A percentile compares a stretch with the other conserved stretches of the same genome.
These are phyloP conservation scores for Magnolia sinica DNA, from an alignment of 164 flowering plant species.

Conservation along the genomic window DNA sequence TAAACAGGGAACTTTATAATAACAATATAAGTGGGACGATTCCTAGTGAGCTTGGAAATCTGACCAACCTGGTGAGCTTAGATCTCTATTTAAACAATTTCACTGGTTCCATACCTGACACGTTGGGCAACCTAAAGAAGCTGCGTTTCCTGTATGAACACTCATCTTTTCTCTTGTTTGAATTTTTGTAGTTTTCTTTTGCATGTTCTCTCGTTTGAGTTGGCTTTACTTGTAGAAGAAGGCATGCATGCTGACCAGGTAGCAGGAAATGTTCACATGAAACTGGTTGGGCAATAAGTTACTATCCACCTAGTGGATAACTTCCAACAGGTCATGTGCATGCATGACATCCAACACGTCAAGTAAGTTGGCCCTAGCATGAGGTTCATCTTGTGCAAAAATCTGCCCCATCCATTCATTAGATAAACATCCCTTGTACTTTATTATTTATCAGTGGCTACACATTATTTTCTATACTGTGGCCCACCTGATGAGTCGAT, in stretches of 20 bases:
- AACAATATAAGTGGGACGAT: constrained; percentile 78
- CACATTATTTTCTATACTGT: too few species aligned
- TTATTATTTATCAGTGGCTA: too few species aligned
- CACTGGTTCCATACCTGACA: constrained; percentile 71
- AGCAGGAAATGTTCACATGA: neutral
- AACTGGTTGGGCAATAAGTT: too few species aligned
- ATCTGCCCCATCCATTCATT: too few species aligned
- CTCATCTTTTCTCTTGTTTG: constrained; percentile 12
- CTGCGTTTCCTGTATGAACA: constrained; percentile 79
- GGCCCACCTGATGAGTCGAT: too few species aligned
- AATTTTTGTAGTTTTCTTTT: neutral
- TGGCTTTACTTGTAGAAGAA: neutral
- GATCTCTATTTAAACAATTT: constrained; percentile 90
- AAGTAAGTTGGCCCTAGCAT: too few species aligned
- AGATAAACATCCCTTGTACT: too few species aligned
- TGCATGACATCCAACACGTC: too few species aligned
- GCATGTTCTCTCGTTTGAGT: neutral
- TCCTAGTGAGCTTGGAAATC: constrained; percentile 83
- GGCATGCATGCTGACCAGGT: neutral
- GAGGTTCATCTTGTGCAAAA: too few species aligned
- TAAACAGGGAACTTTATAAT: constrained; percentile 82
- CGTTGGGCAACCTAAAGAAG: constrained; percentile 75
- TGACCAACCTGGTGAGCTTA: constrained; percentile 91
- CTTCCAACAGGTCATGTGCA: too few species aligned
- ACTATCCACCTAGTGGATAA: too few species aligned